These are phyloP conservation scores for Stylosanthes scabra DNA, from an alignment of 331 rosid genomes.

Conservation along the genomic window DNA sequence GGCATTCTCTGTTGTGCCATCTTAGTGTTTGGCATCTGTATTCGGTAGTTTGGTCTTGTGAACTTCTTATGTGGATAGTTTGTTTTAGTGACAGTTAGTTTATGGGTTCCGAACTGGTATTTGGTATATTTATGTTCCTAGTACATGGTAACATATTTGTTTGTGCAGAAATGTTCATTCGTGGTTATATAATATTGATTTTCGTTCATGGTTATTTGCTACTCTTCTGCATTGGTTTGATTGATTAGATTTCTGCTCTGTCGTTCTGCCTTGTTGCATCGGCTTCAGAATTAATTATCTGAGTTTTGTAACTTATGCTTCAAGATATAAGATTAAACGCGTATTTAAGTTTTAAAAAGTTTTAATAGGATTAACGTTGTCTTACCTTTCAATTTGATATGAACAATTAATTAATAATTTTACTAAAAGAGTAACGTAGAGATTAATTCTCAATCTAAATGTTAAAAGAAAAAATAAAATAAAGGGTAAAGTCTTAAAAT, in stretches of 20 bases:
- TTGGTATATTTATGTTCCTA: conserved; percentile 20
- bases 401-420: too few species aligned
- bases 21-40: conserved; percentile 37
- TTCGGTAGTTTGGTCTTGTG: conserved; percentile 38
- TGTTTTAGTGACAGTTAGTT: conserved; percentile 34
- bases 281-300: neutral
- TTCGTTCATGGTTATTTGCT: conserved; percentile 22
- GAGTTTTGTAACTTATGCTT: neutral
- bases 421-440: too few species aligned
- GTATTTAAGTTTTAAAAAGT: too few species aligned
- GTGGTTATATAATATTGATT: conserved; percentile 13
- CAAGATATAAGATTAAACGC: too few species aligned
- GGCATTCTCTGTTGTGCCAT: conserved; percentile 40
- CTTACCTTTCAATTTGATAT: too few species aligned
- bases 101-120: conserved; percentile 35
- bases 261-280: neutral
- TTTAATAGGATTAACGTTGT: too few species aligned
- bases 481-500: too few species aligned
- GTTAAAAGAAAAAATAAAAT: too few species aligned
- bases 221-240: conserved; percentile 16
- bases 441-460: too few species aligned
- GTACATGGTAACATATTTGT: conserved; percentile 24
- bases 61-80: conserved; percentile 39
- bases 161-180: conserved; percentile 28
- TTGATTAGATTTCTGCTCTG: conserved; percentile 26